Evolutionary conservation across 176 grass and related monocot species (phyloP).

Genomic region (Musa troglodytarum): DNA sequence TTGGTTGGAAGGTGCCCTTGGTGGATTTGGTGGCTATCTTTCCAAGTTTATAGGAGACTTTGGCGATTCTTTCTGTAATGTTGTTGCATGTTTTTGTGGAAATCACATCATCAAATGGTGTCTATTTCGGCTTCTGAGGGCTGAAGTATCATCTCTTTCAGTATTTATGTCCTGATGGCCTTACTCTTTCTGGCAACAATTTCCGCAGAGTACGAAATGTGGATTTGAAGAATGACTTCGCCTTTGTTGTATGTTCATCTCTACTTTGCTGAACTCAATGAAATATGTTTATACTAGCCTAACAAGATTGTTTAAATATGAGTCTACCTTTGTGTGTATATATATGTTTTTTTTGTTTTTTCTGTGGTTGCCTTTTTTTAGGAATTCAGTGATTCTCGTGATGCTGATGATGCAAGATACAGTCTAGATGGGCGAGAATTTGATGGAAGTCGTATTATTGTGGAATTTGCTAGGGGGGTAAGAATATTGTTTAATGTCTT

Average conservation of each 20-base stretch:
- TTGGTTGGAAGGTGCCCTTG: conserved; percentile 90
- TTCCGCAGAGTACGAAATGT: conserved; percentile 98
- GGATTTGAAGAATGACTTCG: conserved; percentile 99
- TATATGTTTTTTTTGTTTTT: not conserved
- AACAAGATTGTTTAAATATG: conserved; percentile 5
- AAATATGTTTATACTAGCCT: not conserved
- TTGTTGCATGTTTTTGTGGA: conserved; percentile 64
- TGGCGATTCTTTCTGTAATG: conserved; percentile 93
- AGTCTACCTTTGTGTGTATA: not conserved
- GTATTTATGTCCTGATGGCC: conserved; percentile 41
- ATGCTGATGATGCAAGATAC: conserved; percentile 94
- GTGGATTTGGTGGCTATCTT: conserved; percentile 83
- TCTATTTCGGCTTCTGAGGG: conserved; percentile 18
- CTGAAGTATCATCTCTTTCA: conserved; percentile 45
- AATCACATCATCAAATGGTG: conserved; percentile 24
- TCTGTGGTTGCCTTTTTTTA: conserved; percentile 23
- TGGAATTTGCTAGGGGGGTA: conserved; percentile 96
- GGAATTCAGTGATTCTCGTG: conserved; percentile 84
- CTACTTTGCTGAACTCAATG: not conserved
- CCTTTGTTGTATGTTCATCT: conserved; percentile 74
- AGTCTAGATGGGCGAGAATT: conserved; percentile 84
- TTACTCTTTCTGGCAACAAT: conserved; percentile 85
- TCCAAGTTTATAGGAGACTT: conserved; percentile 81
- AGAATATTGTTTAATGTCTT: not conserved
- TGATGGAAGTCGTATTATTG: conserved; percentile 83